Percentiles rank a stretch among this genome's conserved stretches.
These are phyloP conservation scores for Alloascoidea hylecoeti DNA, from an alignment of 805 yeast genomes.

Conservation along the genomic window DNA sequence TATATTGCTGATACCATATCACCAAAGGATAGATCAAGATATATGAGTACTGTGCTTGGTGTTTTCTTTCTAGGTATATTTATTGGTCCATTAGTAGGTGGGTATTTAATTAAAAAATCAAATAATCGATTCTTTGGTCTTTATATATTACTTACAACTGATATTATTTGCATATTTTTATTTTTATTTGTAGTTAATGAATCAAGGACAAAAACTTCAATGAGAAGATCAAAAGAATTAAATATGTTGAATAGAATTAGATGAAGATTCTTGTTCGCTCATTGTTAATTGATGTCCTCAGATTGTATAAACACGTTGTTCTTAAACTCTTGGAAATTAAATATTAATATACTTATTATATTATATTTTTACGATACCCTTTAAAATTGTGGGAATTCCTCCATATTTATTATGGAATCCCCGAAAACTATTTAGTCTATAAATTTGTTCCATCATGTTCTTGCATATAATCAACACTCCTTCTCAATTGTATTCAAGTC, in stretches of 20 bases:
- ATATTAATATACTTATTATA: no score
- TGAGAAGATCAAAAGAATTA: not conserved
- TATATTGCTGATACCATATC: conserved; percentile 59
- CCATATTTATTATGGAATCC: no score
- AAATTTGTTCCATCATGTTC: no score
- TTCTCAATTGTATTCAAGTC: no score
- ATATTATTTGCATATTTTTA: not conserved
- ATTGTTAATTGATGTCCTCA: no score
- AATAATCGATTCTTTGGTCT: not conserved
- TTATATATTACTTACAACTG: not conserved
- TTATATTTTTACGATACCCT: no score
- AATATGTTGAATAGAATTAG: not conserved
- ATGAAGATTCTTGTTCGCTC: not conserved
- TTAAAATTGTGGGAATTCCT: no score
- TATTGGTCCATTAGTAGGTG: not conserved
- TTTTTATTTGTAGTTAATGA: conserved; percentile 1
- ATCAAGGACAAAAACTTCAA: not conserved
- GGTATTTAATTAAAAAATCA: not conserved
- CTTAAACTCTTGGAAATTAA: no score
- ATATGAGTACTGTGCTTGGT: conserved; percentile 7
- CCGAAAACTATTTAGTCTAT: no score
- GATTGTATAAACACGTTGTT: no score
- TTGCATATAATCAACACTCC: no score
- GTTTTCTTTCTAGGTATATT: not conserved
- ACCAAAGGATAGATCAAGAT: conserved; percentile 29